A percentile compares a stretch with the other conserved stretches of the same genome.
phyloP scores from a whole-genome alignment of 2,329 filamentous ascomycete species.

The Akanthomyces uredinophilus region DNA sequence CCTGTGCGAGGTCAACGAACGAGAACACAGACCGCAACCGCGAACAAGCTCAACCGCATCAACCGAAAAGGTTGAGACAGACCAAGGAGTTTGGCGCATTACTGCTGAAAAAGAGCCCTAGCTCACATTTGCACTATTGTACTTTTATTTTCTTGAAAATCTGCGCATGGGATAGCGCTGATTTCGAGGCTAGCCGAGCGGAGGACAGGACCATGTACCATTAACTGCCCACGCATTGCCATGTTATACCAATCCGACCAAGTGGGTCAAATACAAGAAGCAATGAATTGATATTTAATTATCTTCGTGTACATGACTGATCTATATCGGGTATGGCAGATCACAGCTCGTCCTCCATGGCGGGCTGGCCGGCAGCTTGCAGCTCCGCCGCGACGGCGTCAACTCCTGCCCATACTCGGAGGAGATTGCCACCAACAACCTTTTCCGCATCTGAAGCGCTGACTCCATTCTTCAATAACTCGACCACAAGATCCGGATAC shows the following conservation, averaged over 20 bases:
- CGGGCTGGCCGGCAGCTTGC: slow-evolving; percentile 50
- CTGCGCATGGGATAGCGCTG: not conserved
- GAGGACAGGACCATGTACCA: slow-evolving; percentile 12
- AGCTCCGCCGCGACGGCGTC: slow-evolving; percentile 65
- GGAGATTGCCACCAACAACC: slow-evolving; percentile 72
- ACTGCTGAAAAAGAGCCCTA: not conserved
- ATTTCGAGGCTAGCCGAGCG: not conserved
- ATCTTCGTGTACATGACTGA: not conserved
- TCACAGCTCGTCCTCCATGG: slow-evolving; percentile 48
- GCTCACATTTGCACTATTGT: not conserved
- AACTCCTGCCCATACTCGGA: slow-evolving; percentile 78
- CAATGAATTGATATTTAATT: not conserved
- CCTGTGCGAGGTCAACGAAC: slow-evolving; percentile 89
- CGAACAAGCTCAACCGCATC: slow-evolving; percentile 57
- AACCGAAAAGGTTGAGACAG: slow-evolving; percentile 32
- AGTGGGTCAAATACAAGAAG: not conserved
- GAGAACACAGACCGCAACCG: slow-evolving; percentile 62
- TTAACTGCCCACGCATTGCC: not conserved
- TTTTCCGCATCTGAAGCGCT: slow-evolving; percentile 69
- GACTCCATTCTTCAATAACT: slow-evolving; percentile 67
- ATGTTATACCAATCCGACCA: not conserved
- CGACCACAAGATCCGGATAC: slow-evolving; percentile 72
- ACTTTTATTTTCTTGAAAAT: slow-evolving; percentile 1
- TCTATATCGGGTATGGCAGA: not conserved
- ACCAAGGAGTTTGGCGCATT: not conserved